These are phyloP conservation scores for Colletotrichum camelliae DNA, from an alignment of 2,329 filamentous ascomycete genomes.

Conservation along the genomic window DNA sequence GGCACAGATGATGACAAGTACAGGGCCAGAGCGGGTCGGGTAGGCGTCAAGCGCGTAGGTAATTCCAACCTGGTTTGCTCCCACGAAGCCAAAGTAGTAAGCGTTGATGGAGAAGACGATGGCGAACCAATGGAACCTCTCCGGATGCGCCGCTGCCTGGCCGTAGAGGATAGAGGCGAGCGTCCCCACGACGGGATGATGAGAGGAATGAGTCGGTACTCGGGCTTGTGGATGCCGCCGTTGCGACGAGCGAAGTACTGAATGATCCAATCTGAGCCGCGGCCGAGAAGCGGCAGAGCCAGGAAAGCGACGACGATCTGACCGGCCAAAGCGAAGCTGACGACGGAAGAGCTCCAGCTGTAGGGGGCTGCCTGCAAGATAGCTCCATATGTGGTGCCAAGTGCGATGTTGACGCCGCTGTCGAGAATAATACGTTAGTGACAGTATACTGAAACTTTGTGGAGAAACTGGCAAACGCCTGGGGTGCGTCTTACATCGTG, in stretches of 20 bases:
- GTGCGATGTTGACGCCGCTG: conserved; percentile 44
- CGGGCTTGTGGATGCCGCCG: conserved; percentile 45
- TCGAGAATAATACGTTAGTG: conserved; percentile 34
- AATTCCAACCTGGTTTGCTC: conserved; percentile 48
- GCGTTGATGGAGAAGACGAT: conserved; percentile 31
- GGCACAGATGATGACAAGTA: conserved; percentile 50
- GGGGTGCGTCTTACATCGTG: not conserved
- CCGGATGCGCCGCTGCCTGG: conserved; percentile 36
- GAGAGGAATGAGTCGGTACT: conserved; percentile 39
- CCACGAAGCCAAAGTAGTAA: conserved; percentile 42
- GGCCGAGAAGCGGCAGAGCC: conserved; percentile 42
- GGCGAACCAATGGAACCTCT: conserved; percentile 38
- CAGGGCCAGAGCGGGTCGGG: conserved; percentile 42
- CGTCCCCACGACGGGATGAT: conserved; percentile 39
- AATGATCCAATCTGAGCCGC: conserved; percentile 41
- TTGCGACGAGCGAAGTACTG: conserved; percentile 38
- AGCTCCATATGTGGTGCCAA: conserved; percentile 44
- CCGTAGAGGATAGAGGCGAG: conserved; percentile 44
- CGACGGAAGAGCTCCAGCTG: conserved; percentile 37
- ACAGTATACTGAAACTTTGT: conserved; percentile 6
- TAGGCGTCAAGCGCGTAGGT: conserved; percentile 51
- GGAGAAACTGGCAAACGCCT: not conserved
- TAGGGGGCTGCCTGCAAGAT: conserved; percentile 40
- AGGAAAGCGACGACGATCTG: conserved; percentile 43
- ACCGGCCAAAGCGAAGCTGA: conserved; percentile 42